A percentile compares a stretch with the other conserved stretches of the same genome.
These are phyloP conservation scores for Phialophora tarda DNA, from an alignment of 2,329 filamentous ascomycete species.

Conservation along the genomic window DNA sequence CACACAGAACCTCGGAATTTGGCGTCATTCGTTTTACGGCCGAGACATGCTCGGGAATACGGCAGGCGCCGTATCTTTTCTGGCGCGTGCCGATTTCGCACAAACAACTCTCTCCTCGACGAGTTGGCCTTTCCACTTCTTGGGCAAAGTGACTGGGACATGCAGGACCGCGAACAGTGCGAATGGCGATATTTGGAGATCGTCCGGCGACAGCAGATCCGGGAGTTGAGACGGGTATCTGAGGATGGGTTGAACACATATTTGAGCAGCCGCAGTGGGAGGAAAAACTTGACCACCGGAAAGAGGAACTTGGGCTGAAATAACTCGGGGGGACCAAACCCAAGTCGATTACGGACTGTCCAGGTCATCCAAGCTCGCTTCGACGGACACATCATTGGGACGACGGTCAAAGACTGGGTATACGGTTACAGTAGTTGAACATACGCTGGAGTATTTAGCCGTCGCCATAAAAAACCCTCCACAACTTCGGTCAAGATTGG, in stretches of 20 bases:
- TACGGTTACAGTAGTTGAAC: background rate
- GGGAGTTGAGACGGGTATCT: background rate
- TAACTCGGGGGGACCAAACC: background rate
- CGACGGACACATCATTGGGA: background rate
- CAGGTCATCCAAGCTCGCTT: background rate
- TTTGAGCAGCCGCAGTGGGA: background rate
- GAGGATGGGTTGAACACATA: background rate
- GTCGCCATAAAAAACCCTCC: background rate
- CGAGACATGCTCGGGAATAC: background rate
- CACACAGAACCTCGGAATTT: conserved; percentile 16
- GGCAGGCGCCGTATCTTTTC: background rate
- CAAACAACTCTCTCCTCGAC: background rate
- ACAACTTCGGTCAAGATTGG: background rate
- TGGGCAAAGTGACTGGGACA: background rate
- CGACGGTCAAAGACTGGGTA: background rate
- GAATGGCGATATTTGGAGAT: background rate
- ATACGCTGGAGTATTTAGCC: background rate
- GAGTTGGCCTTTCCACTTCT: background rate
- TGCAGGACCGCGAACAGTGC: background rate
- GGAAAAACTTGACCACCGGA: background rate
- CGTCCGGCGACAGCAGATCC: background rate
- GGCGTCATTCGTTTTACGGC: conserved; percentile 1
- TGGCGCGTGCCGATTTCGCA: background rate
- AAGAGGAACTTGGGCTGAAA: background rate
- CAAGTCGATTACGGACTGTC: background rate